phyloP scores from a whole-genome alignment of 768 basidiomycete genomes.

The Dentipellis fragilis region DNA sequence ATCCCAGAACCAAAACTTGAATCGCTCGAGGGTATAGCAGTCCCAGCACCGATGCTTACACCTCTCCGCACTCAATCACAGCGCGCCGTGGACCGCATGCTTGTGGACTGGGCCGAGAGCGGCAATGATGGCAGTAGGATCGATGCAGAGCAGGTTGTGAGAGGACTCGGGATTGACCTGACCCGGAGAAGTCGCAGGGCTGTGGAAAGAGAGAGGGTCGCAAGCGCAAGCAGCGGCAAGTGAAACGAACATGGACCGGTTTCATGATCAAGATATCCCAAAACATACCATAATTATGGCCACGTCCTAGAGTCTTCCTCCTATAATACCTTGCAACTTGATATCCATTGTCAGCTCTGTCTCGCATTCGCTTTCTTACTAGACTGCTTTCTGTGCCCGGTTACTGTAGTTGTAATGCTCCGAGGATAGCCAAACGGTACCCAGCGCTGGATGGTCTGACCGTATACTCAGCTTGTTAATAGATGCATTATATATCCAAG shows the following conservation, averaged over 20 bases:
- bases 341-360: background rate
- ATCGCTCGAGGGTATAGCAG: background rate
- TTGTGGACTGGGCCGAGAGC: background rate
- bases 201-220: background rate
- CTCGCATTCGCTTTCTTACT: background rate
- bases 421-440: too few species aligned
- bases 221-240: background rate
- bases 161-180: background rate
- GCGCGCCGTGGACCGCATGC: background rate
- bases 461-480: too few species aligned
- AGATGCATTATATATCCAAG: conserved; percentile 53
- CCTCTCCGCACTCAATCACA: background rate
- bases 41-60: background rate
- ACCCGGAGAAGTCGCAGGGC: background rate
- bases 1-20: background rate
- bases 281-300: too few species aligned
- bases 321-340: too few species aligned
- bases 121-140: background rate
- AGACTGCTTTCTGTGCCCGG: too few species aligned
- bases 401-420: too few species aligned
- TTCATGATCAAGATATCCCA: background rate
- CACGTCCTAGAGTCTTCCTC: too few species aligned
- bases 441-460: too few species aligned
- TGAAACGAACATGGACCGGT: background rate
- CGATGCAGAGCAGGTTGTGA: background rate